A percentile compares a stretch with the other conserved stretches of the same genome.
Conservation (phyloP, 495 filamentous ascomycete species). For the Parathielavia appendiculata region DNA sequence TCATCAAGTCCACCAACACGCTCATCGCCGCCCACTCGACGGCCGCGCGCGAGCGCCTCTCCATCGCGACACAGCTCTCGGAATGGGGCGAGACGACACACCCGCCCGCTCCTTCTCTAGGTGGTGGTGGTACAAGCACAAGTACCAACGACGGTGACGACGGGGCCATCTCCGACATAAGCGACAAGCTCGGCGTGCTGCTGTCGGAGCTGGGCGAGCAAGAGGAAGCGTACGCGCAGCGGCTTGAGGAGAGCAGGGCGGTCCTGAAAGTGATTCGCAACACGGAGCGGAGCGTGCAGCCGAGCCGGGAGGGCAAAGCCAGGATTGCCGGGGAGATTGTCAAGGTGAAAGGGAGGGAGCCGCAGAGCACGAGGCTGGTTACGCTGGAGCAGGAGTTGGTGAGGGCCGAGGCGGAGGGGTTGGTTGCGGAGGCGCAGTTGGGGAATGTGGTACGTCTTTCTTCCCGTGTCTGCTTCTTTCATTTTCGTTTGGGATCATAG, state of each 20-base stretch:
- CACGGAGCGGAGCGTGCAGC: constrained; percentile 89
- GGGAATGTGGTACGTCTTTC: constrained; percentile 69
- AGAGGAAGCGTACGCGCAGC: constrained; percentile 80
- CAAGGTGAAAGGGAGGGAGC: constrained; percentile 84
- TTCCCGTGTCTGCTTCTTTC: neutral
- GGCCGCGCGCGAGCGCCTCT: constrained; percentile 72
- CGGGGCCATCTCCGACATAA: constrained; percentile 78
- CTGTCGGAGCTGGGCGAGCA: constrained; percentile 87
- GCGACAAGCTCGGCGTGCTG: constrained; percentile 90
- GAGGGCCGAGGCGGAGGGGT: constrained; percentile 85
- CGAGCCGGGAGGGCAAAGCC: constrained; percentile 73
- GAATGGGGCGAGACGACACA: constrained; percentile 88
- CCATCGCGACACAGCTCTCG: constrained; percentile 83
- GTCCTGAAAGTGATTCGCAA: constrained; percentile 87
- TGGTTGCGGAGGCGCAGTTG: constrained; percentile 95
- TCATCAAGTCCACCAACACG: constrained; percentile 89
- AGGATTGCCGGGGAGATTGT: constrained; percentile 89
- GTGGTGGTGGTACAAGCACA: constrained; percentile 18
- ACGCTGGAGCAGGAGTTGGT: constrained; percentile 94
- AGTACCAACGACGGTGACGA: constrained; percentile 42
- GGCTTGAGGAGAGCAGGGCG: constrained; percentile 73
- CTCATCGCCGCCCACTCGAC: constrained; percentile 76
- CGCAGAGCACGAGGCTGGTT: constrained; percentile 65
- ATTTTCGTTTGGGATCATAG: neutral
- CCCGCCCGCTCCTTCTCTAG: too few relatives aligned